phyloP scores from a whole-genome alignment of 2,329 filamentous ascomycete species.

The Diaporthe vexans region DNA sequence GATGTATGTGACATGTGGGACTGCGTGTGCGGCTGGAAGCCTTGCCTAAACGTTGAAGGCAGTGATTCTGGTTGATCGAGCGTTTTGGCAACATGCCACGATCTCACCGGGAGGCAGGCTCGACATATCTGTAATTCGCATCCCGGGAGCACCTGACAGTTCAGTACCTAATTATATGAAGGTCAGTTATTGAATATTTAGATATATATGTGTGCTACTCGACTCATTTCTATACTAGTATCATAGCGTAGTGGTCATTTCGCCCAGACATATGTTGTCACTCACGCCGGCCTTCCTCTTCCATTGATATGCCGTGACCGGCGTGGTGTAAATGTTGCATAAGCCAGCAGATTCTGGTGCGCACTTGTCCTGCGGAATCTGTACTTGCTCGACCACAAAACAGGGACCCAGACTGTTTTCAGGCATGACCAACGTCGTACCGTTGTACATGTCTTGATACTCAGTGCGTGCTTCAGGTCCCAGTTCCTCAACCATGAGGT shows the following conservation, averaged over 20 bases:
- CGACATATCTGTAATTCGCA: no score
- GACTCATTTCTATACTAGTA: no score
- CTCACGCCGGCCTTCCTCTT: background rate
- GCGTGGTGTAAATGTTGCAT: background rate
- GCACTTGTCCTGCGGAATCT: background rate
- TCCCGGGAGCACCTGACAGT: no score
- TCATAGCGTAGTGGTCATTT: no score
- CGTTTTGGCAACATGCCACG: no score
- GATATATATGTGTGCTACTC: no score
- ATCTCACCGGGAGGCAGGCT: no score
- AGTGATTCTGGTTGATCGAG: no score
- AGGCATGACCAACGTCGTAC: background rate
- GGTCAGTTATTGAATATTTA: no score
- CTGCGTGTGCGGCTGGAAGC: no score
- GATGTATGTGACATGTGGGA: background rate
- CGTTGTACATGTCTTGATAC: background rate
- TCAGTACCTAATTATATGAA: no score
- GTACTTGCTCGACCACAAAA: background rate
- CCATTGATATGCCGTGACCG: background rate
- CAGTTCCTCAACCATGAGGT: background rate
- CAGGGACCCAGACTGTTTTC: background rate
- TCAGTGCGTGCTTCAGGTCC: background rate
- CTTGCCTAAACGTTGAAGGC: no score
- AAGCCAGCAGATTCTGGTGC: background rate
- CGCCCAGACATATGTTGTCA: background rate